Conservation (phyloP, 2,329 filamentous ascomycete genomes). For the Paracoccidioides brasiliensis region DNA sequence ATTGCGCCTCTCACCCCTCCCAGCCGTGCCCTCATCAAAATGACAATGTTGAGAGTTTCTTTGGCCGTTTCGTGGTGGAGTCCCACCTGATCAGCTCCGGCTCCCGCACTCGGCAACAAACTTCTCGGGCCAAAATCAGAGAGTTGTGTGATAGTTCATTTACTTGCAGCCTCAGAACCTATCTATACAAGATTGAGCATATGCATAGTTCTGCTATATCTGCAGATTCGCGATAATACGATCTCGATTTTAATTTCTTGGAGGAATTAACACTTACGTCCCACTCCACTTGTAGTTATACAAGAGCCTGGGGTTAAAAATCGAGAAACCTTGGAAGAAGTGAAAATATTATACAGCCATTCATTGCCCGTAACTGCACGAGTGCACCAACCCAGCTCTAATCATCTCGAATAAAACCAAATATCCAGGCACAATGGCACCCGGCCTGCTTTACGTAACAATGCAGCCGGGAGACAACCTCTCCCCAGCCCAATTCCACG, state of each 20-base stretch:
- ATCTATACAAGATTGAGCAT: neutral
- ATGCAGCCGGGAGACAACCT: conserved; percentile 64
- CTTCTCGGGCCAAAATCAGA: neutral
- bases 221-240: neutral
- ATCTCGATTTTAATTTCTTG: neutral
- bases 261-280: neutral
- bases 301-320: too few species aligned
- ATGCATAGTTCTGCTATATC: neutral
- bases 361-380: neutral
- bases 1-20: too few species aligned
- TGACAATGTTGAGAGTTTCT: neutral
- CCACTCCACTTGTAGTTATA: too few species aligned
- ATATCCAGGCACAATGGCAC: conserved; percentile 20
- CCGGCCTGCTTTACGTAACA: conserved; percentile 70
- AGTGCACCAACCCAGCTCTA: neutral
- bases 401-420: neutral
- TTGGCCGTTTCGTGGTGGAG: neutral
- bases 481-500: conserved; percentile 60
- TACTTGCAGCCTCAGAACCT: neutral
- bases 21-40: neutral
- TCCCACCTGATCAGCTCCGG: neutral
- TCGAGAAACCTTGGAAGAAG: too few species aligned
- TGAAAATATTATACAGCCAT: neutral
- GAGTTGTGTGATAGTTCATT: too few species aligned
- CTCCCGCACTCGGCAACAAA: neutral